Evolutionary conservation across 805 yeast species (phyloP).

Genomic region (Pichia cephalocereana): DNA sequence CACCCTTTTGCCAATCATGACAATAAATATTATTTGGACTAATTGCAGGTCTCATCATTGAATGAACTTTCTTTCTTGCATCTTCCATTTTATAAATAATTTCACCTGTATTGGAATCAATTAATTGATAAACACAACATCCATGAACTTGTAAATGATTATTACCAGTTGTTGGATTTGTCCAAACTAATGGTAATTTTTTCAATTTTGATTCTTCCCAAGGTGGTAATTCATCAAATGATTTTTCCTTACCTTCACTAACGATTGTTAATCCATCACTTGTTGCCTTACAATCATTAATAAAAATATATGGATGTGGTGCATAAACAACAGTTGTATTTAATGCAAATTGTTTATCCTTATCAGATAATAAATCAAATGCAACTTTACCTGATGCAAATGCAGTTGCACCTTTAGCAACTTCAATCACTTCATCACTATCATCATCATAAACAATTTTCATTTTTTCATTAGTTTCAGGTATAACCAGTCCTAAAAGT

Average conservation of each 20-base stretch:
- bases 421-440: constrained; percentile 51
- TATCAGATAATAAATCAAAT: constrained; percentile 53
- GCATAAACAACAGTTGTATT: constrained; percentile 80
- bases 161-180: constrained; percentile 76
- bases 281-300: constrained; percentile 72
- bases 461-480: constrained; percentile 55
- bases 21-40: constrained; percentile 66
- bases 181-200: constrained; percentile 82
- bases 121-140: constrained; percentile 66
- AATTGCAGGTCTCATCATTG: constrained; percentile 80
- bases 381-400: constrained; percentile 82
- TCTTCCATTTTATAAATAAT: constrained; percentile 53
- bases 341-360: constrained; percentile 67
- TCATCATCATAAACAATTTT: constrained; percentile 62
- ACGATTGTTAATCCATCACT: constrained; percentile 83
- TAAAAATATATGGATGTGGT: constrained; percentile 86
- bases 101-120: constrained; percentile 46
- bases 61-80: constrained; percentile 66
- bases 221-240: constrained; percentile 60
- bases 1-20: constrained; percentile 79
- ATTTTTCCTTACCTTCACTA: constrained; percentile 63
- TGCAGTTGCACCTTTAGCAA: constrained; percentile 83
- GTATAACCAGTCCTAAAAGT: constrained; percentile 72
- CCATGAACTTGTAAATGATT: constrained; percentile 86
- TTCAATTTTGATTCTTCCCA: constrained; percentile 80